phyloP scores from a whole-genome alignment of 306 rosid species.

The Castanospermum australe region DNA sequence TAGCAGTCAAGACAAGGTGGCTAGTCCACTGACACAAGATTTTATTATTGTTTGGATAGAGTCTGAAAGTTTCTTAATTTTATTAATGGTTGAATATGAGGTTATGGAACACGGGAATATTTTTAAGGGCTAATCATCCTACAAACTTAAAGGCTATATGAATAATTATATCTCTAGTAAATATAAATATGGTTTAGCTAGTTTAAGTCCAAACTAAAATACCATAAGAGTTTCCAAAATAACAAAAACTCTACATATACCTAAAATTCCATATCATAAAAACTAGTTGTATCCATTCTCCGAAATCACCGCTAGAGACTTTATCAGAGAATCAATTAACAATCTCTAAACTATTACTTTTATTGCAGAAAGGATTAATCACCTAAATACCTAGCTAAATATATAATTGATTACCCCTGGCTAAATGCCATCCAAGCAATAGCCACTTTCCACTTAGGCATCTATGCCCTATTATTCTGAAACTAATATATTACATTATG shows the following conservation, averaged over 20 bases:
- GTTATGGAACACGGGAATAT: background rate
- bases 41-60: background rate
- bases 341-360: background rate
- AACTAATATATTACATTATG: background rate
- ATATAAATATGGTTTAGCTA: no score
- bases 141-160: no score
- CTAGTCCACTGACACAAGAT: constrained; percentile 3
- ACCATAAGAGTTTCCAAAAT: background rate
- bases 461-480: background rate
- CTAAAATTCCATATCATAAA: background rate
- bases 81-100: background rate
- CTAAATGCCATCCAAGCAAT: background rate
- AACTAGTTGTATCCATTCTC: background rate
- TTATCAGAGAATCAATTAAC: background rate
- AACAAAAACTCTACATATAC: background rate
- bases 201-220: background rate
- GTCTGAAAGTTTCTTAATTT: background rate
- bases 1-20: constrained; percentile 26
- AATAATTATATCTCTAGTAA: no score
- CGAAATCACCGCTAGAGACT: background rate
- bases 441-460: background rate
- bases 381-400: background rate
- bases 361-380: background rate
- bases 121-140: no score
- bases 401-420: background rate